These are phyloP conservation scores for Mikania micrantha DNA, from an alignment of 129 eudicot species.

Conservation along the genomic window DNA sequence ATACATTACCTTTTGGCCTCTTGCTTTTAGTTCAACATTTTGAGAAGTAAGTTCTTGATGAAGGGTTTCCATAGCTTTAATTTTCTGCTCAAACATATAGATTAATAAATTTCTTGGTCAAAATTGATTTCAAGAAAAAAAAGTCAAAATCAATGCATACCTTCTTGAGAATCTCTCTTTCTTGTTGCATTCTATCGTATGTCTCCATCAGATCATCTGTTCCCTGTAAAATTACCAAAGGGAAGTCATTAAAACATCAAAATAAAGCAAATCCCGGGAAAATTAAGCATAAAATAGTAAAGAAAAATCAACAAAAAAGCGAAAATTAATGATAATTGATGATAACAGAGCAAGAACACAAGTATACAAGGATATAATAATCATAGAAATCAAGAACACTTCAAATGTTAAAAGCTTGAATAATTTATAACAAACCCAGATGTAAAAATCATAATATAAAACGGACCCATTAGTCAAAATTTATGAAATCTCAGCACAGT, in stretches of 20 bases:
- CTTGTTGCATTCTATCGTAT: background rate
- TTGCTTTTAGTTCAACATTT: slow-evolving; percentile 41
- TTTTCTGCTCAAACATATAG: slow-evolving; percentile 29
- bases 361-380: background rate
- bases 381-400: no score
- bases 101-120: background rate
- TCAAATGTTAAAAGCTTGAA: no score
- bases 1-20: slow-evolving; percentile 35
- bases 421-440: no score
- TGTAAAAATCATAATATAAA: background rate
- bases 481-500: no score
- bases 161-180: background rate
- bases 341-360: background rate
- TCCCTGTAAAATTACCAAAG: background rate
- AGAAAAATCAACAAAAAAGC: no score
- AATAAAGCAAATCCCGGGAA: no score
- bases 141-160: background rate
- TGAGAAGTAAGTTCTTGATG: slow-evolving; percentile 12
- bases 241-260: no score
- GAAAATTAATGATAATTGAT: no score
- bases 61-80: slow-evolving; percentile 17
- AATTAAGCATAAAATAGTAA: no score
- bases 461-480: slow-evolving; percentile 16
- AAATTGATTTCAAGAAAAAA: background rate
- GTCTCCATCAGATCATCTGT: background rate